Evolutionary conservation across 2,329 filamentous ascomycete genomes (phyloP).

Genomic region (Drechslerella dactyloides): DNA sequence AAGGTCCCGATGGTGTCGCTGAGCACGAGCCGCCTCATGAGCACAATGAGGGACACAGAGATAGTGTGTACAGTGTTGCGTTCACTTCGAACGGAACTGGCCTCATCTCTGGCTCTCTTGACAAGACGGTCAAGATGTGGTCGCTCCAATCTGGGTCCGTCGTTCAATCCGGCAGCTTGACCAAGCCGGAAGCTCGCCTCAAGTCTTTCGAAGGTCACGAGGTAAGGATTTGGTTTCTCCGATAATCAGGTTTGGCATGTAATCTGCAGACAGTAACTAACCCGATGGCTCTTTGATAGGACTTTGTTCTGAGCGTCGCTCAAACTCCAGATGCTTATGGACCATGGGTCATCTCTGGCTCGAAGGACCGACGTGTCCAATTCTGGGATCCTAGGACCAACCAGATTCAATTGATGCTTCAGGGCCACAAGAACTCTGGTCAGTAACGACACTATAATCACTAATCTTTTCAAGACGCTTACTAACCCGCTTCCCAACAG

Average conservation of each 20-base stretch:
- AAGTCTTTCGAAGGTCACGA: conserved; percentile 98
- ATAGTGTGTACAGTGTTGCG: conserved; percentile 61
- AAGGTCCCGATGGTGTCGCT: conserved; percentile 74
- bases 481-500: conserved; percentile 59
- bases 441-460: conserved; percentile 56
- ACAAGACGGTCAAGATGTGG: conserved; percentile 79
- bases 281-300: conserved; percentile 62
- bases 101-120: conserved; percentile 98
- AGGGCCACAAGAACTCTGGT: conserved; percentile 96
- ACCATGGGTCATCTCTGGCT: conserved; percentile 94
- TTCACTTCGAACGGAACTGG: conserved; percentile 62
- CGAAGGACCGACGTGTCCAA: conserved; percentile 95
- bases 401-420: conserved; percentile 94
- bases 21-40: conserved; percentile 75
- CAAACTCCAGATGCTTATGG: conserved; percentile 79
- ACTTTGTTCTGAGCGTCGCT: conserved; percentile 95
- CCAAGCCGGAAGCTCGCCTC: conserved; percentile 89
- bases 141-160: conserved; percentile 77
- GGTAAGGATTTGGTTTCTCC: conserved; percentile 62
- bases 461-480: conserved; percentile 22
- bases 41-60: conserved; percentile 44
- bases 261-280: background rate
- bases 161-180: conserved; percentile 69
- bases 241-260: conserved; percentile 28
- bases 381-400: conserved; percentile 98